Base-by-base conservation (phyloP, 805 yeast genomes). In the Metschnikowia matae region DNA sequence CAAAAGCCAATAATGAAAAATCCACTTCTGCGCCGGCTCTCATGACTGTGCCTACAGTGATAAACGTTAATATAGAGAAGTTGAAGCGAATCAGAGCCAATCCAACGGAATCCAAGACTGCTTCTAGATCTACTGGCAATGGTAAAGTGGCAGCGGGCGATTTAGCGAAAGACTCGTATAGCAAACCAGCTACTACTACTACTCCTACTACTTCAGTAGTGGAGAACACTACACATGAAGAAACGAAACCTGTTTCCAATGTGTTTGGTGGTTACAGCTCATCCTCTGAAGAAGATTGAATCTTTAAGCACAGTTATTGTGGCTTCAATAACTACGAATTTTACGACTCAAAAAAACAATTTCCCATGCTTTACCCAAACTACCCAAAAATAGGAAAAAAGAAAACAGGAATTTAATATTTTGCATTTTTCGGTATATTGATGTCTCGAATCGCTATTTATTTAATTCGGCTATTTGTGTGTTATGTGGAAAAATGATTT, bases 41-140 rank as follows among this genome's bases (percentile, higher is more conserved):
- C 6, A 29, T 45, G 5, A 46, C 43, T 15, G 50, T 54, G 1
- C 39, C 53, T 2, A 49, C 50, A 2, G 37, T 41, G 20, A 50
- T 50, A 6, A 50, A 38, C 13, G 51, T 50, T 13, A 44, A 21
- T 14, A 7, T 15, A 23, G 36, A 44, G 23, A 44, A 35, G 11
- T 23, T 44, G 23, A 36, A 35, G 46, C 40, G 34, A 23, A 20
- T 20, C n/a, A 18, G 21, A 18, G 7, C 31, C 2, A 33, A 21
- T 29, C 38, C 21, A 10, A 7, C 29, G 18, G 38, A 20, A 10
- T n/a, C 38, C 8, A 20, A 21, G n/a, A 23, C 18, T n/a, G 20
- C 7, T n/a, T 4, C 20, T 20, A n/a, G n/a, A 18, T 32, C 29
- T 6, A 20, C 20, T 8, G n/a, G 13, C 41, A 23, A n/a, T 23